Base-by-base conservation (phyloP, 306 rosid species). In the Dalbergia oliveri region DNA sequence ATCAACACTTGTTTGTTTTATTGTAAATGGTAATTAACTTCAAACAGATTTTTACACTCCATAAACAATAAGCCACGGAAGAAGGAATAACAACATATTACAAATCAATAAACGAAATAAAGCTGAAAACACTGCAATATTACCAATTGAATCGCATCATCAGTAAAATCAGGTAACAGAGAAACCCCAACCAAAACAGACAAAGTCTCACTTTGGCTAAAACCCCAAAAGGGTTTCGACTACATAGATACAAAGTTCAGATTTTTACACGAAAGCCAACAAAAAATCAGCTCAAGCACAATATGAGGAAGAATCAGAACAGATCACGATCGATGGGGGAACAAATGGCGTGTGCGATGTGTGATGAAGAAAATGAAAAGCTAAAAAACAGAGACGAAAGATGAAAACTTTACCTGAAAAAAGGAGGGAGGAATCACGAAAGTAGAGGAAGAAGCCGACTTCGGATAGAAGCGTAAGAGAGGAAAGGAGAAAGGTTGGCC, bases 311-410 rank as follows among this genome's bases (percentile, higher is more conserved):
- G 69, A 41, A 67, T 53, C 10, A n/a, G 53, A 23, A 57, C 37
- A 45, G 82, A 78, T 78, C 82, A 58, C 44, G 34, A 63, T 63
- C 8, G n/a, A 64, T 8, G 16, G 18, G 15, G 37, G 16, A 62
- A 10, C 12, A 45, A 64, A 31, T 14, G 61, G 4, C 8, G 16
- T 26, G 61, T 26, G 31, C 18, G 69, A 69, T 57, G 21, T 0
- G 7, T 4, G 66, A 51, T 9, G 26, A n/a, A 9, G 57, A 14
- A 77, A 43, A 26, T 11, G 47, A 77, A 51, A 66, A 23, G 41
- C 23, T 12, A 45, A 9, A 65, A 37, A 65, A 5, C 44, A 47
- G 58, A 77, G 14, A 54, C 5, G 49, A 44, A 45, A 4, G 59
- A 44, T 0, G 9, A 45, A 58, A 58, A 4, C 11, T 5, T 68